phyloP scores from a whole-genome alignment of 768 basidiomycete genomes.

The Lentinula boryana region DNA sequence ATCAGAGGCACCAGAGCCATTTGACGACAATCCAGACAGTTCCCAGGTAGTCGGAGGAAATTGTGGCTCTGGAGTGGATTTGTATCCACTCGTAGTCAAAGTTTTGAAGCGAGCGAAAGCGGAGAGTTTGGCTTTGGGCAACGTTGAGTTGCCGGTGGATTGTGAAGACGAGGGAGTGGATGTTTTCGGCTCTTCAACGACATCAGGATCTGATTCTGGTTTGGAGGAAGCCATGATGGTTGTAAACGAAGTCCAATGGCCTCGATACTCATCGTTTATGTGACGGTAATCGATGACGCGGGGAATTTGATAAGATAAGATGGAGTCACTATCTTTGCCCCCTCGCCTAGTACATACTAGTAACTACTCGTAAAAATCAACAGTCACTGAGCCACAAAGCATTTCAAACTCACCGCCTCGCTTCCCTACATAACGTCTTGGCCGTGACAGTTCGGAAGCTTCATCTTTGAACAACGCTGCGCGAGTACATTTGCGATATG shows the following conservation, averaged over 20 bases:
- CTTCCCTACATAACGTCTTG: neutral
- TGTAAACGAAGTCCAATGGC: neutral
- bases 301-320: neutral
- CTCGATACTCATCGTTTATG: too few relatives aligned
- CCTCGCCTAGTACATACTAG: too few relatives aligned
- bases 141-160: neutral
- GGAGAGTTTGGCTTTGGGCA: slow-evolving; percentile 28
- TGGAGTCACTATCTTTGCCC: too few relatives aligned
- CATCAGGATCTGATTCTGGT: neutral
- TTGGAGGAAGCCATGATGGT: neutral
- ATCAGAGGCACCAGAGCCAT: slow-evolving; percentile 15
- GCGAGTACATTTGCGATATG: too few relatives aligned
- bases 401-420: neutral
- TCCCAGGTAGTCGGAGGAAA: slow-evolving; percentile 47
- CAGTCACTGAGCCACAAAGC: neutral
- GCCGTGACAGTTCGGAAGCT: too few relatives aligned
- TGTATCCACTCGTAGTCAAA: slow-evolving; percentile 18
- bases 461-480: too few relatives aligned
- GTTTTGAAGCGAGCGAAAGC: slow-evolving; percentile 31
- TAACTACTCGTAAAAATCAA: too few relatives aligned
- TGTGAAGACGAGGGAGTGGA: neutral
- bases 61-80: slow-evolving; percentile 13
- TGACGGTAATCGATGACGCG: neutral
- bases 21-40: slow-evolving; percentile 24
- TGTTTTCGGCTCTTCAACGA: neutral